phyloP scores from a whole-genome alignment of 164 flowering plant genomes.

The Cinnamomum chago region DNA sequence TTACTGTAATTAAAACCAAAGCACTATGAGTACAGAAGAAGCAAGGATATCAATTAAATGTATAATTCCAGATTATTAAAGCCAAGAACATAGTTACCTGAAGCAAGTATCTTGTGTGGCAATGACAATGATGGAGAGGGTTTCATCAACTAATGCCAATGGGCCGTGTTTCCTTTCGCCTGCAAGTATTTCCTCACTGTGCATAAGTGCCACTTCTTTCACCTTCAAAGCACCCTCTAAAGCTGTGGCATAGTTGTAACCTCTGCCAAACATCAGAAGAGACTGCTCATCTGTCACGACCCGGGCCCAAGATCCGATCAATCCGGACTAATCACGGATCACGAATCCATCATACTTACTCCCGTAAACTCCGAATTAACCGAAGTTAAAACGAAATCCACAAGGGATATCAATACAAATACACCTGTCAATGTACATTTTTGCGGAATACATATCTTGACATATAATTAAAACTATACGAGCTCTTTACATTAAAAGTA shows the following conservation, averaged over 20 bases:
- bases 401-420: too few relatives aligned
- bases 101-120: slow-evolving; percentile 93
- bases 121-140: slow-evolving; percentile 85
- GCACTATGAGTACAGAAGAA: slow-evolving; percentile 1
- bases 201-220: slow-evolving; percentile 96
- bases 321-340: too few relatives aligned
- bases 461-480: too few relatives aligned
- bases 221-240: slow-evolving; percentile 96
- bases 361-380: too few relatives aligned
- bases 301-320: too few relatives aligned
- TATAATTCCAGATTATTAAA: neutral
- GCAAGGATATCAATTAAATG: neutral
- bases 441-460: too few relatives aligned
- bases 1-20: slow-evolving; percentile 53
- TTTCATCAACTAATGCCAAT: slow-evolving; percentile 91
- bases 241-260: slow-evolving; percentile 95
- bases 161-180: slow-evolving; percentile 99
- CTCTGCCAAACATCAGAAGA: slow-evolving; percentile 95
- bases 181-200: slow-evolving; percentile 98
- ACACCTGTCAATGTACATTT: too few relatives aligned
- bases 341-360: too few relatives aligned
- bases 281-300: slow-evolving; percentile 57
- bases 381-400: too few relatives aligned
- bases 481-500: too few relatives aligned
- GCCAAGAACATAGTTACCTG: slow-evolving; percentile 44